Evolutionary conservation across 2,329 filamentous ascomycete genomes (phyloP), one percentile per base, ranked within the genome.

Genomic region (Pseudopithomyces chartarum): DNA sequence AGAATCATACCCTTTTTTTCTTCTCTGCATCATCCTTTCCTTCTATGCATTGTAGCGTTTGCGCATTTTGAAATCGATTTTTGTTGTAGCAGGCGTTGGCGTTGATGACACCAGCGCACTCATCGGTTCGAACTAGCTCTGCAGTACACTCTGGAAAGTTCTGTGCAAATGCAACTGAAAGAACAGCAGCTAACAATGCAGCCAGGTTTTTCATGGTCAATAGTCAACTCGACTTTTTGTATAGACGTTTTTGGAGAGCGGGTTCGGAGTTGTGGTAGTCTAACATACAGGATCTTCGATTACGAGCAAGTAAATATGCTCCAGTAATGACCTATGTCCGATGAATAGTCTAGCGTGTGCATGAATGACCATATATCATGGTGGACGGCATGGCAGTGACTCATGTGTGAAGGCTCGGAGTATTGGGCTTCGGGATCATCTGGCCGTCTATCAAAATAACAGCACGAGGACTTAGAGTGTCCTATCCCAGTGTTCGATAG

Each of bases 71-170:
- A 49, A 66, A 73, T 11, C 66, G 59, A 36, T 62, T 57, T 53
- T 71, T 61, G 57, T 73, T 73, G 58, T 72, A 71, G 55, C 68
- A 73, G 6, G 69, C 69, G 44, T 71, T 72, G 17, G 70, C 69
- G 48, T 72, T 63, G 57, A 72, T 71, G 42, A 73, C 68, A 33
- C 60, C 59, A 4, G 68, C 66, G 38, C 69, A 73, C 6, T 68
- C 68, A 26, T 73, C 68, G 8, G 63, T 69, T 58, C 56, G 53
- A 12, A 59, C 65, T 12, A 71, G 44, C 29, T 65, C 66, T 26
- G 43, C 39, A 3, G 70, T 71, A 47, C 69, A 71, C 42, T 65
- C 66, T 3, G 54, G 62, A 38, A 57, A 62, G 8, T 54, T 55
- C 45, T 66, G 67, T 11, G 55, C 64, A 8, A 60, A 26, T n/a